Conservation (phyloP, 2,329 filamentous ascomycete species). For the Juglanconis juglandina region DNA sequence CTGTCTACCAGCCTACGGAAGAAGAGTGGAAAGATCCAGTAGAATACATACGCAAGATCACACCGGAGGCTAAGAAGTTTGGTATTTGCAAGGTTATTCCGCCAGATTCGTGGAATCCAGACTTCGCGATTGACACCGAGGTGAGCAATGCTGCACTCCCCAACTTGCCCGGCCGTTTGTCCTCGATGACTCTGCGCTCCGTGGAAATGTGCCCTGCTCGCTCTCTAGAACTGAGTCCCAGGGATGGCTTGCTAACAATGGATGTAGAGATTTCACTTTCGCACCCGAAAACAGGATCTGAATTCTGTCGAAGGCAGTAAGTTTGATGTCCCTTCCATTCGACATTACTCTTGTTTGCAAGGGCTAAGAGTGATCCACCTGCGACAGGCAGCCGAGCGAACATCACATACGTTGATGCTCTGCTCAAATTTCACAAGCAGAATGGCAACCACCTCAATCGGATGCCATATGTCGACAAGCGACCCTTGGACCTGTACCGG, state of each 20-base stretch:
- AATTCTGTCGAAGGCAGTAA: slow-evolving; percentile 98
- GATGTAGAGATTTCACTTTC: slow-evolving; percentile 86
- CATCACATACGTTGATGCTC: slow-evolving; percentile 89
- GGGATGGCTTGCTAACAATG: slow-evolving; percentile 3
- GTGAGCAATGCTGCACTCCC: slow-evolving; percentile 47
- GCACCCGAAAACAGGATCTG: slow-evolving; percentile 90
- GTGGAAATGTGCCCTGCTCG: neutral
- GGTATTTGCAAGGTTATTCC: slow-evolving; percentile 96
- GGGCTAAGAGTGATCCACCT: slow-evolving; percentile 27
- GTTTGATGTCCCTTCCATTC: slow-evolving; percentile 32
- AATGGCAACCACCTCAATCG: slow-evolving; percentile 91
- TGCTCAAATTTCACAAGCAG: slow-evolving; percentile 95
- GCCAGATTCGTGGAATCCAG: slow-evolving; percentile 87
- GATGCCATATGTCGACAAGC: slow-evolving; percentile 95
- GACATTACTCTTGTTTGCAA: slow-evolving; percentile 26
- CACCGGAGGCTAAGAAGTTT: slow-evolving; percentile 78
- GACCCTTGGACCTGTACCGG: slow-evolving; percentile 90
- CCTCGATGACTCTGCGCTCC: neutral
- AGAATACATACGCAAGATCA: slow-evolving; percentile 89
- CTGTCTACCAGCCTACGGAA: slow-evolving; percentile 82
- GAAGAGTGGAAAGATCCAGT: slow-evolving; percentile 95
- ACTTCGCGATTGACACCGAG: slow-evolving; percentile 96
- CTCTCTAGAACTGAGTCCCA: too few species aligned
- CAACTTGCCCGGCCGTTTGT: neutral
- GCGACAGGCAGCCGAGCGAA: slow-evolving; percentile 84